These are phyloP conservation scores for Lepidopterella palustris DNA, from an alignment of 495 filamentous ascomycete species.

Conservation along the genomic window DNA sequence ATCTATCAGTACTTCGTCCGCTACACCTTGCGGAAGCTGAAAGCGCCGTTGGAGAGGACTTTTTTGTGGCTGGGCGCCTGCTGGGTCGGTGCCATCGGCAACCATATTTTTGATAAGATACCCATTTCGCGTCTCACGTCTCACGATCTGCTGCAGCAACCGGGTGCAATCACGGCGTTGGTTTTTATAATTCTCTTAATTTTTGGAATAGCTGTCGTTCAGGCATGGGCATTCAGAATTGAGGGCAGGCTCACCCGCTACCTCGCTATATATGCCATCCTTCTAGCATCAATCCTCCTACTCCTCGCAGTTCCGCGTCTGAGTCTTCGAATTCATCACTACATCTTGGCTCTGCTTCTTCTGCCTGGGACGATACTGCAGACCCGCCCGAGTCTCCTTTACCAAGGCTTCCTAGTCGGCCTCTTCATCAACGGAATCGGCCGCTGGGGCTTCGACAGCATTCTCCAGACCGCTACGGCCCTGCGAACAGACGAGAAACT, in stretches of 20 bases:
- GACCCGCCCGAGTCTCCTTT: slow-evolving; percentile 68
- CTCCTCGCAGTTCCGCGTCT: slow-evolving; percentile 66
- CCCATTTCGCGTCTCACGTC: slow-evolving; percentile 38
- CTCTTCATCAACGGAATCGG: slow-evolving; percentile 88
- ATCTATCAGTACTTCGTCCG: slow-evolving; percentile 38
- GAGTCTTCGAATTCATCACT: slow-evolving; percentile 85
- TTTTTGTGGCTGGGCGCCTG: slow-evolving; percentile 37
- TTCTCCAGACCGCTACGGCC: slow-evolving; percentile 76
- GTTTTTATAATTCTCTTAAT: slow-evolving; percentile 34
- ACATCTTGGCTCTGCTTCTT: slow-evolving; percentile 77
- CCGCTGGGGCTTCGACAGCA: slow-evolving; percentile 83
- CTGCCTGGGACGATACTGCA: slow-evolving; percentile 76
- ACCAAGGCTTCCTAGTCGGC: slow-evolving; percentile 78
- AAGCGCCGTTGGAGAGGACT: slow-evolving; percentile 40
- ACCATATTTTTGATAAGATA: slow-evolving; percentile 39
- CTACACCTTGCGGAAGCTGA: slow-evolving; percentile 35
- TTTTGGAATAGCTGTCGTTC: slow-evolving; percentile 34
- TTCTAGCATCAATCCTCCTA: slow-evolving; percentile 40
- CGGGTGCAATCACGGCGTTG: slow-evolving; percentile 37
- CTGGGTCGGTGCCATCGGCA: slow-evolving; percentile 40
- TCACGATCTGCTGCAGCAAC: slow-evolving; percentile 38
- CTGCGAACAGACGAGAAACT: slow-evolving; percentile 64
- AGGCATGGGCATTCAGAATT: slow-evolving; percentile 37
- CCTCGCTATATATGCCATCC: slow-evolving; percentile 51
- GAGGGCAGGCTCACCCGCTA: slow-evolving; percentile 39